Base-by-base conservation (phyloP, 108 stramenopile genomes). In the Epipyxis sp. region DNA sequence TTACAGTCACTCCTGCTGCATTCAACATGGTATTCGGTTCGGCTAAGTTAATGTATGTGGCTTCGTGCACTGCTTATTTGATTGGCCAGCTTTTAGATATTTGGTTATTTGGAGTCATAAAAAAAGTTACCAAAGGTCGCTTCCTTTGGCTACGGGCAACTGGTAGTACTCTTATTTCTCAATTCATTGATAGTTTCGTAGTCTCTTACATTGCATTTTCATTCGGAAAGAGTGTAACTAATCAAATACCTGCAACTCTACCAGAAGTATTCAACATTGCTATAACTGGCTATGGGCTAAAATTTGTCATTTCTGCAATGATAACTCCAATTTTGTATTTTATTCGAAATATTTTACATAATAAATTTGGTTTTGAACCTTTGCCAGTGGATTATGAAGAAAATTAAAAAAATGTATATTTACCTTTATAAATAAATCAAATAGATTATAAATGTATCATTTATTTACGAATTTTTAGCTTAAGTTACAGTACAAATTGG, bases 181-280 rank as follows among this genome's bases (percentile, higher is more conserved):
- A 65, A 32, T 6, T 65, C 30, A 65, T 65, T 65, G 61, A 65
- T 37, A 65, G 61, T 37, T 65, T 65, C 34, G 61, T 37, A 32
- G 61, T 65, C 6, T 65, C 61, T 13, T 65, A 65, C 25, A 65
- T 65, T 25, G 61, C 61, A 37, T 65, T 65, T 65, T 65, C 61
- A 3, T 65, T 65, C 34, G 61, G 61, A 65, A 65, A 65, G 61
- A 35, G 30, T 13, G 27, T 65, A 10, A 65, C 61, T 13, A 65
- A 65, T 65, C 61, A 65, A 65, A 25, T 37, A 29, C 61, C 61
- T 65, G 61, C 61, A 13, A 65, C 61, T 25, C 20, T 65, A 32
- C 3, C 3, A 25, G 61, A 65, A 65, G 61, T 65, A 6, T 6
- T 65, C 30, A 65, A 29, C 25, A 65, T 65, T 65, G 61, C 61